Conservation (phyloP, 2,329 filamentous ascomycete genomes). For the Alternaria sp. region DNA sequence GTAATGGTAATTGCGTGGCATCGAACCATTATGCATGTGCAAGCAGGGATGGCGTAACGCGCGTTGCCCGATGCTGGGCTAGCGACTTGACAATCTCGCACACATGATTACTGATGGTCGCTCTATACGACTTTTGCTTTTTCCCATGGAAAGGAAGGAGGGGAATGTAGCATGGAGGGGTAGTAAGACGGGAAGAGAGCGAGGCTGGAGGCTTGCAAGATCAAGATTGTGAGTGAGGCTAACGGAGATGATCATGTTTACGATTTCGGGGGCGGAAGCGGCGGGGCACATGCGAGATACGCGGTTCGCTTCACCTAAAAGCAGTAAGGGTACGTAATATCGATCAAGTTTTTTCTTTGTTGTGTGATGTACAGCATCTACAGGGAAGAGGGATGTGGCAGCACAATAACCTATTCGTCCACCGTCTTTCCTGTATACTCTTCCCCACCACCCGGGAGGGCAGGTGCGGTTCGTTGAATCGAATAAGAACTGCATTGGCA, state of each 20-base stretch:
- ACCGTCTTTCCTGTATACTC: conserved; percentile 11
- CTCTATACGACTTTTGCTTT: not conserved
- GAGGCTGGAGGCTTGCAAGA: not conserved
- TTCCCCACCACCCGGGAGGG: not conserved
- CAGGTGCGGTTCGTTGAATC: not conserved
- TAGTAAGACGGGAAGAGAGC: not conserved
- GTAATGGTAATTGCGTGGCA: not conserved
- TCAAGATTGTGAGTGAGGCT: not conserved
- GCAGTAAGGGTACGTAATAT: not conserved
- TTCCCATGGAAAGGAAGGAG: not conserved
- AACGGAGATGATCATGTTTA: not conserved
- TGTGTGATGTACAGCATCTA: not conserved
- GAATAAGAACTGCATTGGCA: conserved; percentile 4
- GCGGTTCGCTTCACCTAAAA: not conserved
- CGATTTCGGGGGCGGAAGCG: not conserved
- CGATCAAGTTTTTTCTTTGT: not conserved
- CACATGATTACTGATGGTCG: not conserved
- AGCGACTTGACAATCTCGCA: not conserved
- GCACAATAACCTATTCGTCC: not conserved
- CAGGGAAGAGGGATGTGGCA: not conserved
- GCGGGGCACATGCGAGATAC: conserved; percentile 2
- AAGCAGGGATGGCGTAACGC: conserved; percentile 1
- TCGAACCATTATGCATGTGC: conserved; percentile 14
- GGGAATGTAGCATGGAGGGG: not conserved
- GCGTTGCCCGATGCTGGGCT: not conserved